A percentile compares a stretch with the other conserved stretches of the same genome.
phyloP scores from a whole-genome alignment of 73 alveolate genomes.

The Paramecium sexaurelia region DNA sequence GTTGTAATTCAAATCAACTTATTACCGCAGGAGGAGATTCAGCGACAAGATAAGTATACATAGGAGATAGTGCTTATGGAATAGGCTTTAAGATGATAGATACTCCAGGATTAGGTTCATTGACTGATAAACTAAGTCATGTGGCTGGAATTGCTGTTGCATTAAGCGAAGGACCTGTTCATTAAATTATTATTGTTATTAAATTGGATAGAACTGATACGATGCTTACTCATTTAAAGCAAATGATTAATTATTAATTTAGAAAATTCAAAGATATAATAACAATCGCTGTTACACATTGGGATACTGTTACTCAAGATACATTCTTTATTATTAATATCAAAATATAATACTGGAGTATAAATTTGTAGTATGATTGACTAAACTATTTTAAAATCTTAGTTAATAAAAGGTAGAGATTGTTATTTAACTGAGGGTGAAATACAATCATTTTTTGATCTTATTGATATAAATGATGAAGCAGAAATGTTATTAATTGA shows the following conservation, averaged over 20 bases:
- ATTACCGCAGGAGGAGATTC: no score
- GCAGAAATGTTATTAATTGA: neutral
- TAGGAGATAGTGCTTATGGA: no score
- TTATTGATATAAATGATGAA: neutral
- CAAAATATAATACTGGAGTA: neutral
- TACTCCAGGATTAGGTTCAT: no score
- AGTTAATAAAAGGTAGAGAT: neutral
- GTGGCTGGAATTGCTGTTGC: no score
- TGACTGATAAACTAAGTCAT: no score
- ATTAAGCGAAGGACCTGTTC: constrained; percentile 26
- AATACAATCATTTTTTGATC: neutral
- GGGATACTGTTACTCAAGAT: neutral
- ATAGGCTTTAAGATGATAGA: no score
- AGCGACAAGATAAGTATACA: no score
- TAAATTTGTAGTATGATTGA: neutral
- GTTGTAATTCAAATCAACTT: no score
- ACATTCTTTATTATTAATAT: neutral
- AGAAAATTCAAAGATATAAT: neutral
- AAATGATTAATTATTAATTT: neutral
- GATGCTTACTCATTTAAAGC: neutral
- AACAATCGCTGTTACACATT: constrained; percentile 29
- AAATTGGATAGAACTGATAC: constrained; percentile 33
- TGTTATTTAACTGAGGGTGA: neutral
- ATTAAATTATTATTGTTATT: neutral
- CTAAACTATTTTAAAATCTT: neutral